These are phyloP conservation scores for Persicaria tinctoria DNA, from an alignment of 148 eudicot genomes.

Conservation along the genomic window DNA sequence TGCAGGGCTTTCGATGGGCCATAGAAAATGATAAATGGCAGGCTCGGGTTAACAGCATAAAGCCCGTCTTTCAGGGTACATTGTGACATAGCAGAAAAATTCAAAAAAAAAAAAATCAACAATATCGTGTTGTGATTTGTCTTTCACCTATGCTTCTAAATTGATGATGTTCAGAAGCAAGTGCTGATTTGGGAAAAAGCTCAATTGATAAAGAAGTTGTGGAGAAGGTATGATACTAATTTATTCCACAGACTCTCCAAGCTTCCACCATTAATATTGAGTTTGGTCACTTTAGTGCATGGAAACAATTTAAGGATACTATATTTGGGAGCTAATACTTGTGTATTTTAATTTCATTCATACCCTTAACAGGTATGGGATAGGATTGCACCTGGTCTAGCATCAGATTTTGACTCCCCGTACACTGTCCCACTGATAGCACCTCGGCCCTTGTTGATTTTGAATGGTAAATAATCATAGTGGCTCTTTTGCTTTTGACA, in stretches of 20 bases:
- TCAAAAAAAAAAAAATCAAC: background rate
- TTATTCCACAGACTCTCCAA: background rate
- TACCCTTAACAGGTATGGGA: slow-evolving; percentile 72
- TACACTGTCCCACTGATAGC: slow-evolving; percentile 66
- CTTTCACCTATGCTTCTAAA: slow-evolving; percentile 6
- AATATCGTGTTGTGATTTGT: background rate
- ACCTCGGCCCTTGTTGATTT: slow-evolving; percentile 79
- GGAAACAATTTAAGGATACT: background rate
- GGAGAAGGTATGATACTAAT: slow-evolving; percentile 42
- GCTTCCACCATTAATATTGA: background rate
- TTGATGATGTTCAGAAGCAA: slow-evolving; percentile 42
- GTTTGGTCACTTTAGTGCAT: background rate
- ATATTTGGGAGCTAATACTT: background rate
- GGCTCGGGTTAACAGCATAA: slow-evolving; percentile 80
- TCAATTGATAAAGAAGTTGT: slow-evolving; percentile 65
- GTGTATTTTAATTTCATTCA: background rate
- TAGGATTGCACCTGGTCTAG: slow-evolving; percentile 84
- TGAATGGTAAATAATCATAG: slow-evolving; percentile 48
- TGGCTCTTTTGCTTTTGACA: background rate
- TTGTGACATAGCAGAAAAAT: background rate
- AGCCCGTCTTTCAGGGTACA: slow-evolving; percentile 84
- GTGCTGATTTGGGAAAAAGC: slow-evolving; percentile 41
- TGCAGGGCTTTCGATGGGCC: slow-evolving; percentile 96
- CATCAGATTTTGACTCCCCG: slow-evolving; percentile 79
- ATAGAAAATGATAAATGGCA: slow-evolving; percentile 86